Evolutionary conservation across 169 alveolate genomes (phyloP).

Genomic region (Babesia bigemina): DNA sequence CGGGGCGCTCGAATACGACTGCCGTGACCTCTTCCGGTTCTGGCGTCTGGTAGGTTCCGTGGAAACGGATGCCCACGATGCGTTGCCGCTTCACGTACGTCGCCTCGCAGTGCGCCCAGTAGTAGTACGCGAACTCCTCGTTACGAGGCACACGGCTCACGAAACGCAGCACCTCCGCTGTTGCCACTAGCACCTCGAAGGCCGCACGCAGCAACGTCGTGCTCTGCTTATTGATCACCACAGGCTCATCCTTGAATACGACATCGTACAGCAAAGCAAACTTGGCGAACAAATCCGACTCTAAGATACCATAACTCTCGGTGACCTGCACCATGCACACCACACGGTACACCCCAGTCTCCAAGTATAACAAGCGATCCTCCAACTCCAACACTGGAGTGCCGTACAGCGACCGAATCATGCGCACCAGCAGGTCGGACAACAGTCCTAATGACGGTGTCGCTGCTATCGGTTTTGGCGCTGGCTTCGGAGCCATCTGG

Average conservation of each 20-base stretch:
- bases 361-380: constrained; percentile 7
- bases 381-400: neutral
- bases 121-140: constrained; percentile 30
- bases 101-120: constrained; percentile 45
- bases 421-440: neutral
- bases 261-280: neutral
- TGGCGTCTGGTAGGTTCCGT: neutral
- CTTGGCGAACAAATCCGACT: neutral
- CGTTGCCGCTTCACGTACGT: neutral
- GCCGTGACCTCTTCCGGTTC: neutral
- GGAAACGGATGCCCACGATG: constrained; percentile 10
- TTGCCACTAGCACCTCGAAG: constrained; percentile 10
- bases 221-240: too few relatives aligned
- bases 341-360: constrained; percentile 2
- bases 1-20: constrained; percentile 9
- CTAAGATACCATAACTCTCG: constrained; percentile 26
- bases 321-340: constrained; percentile 23
- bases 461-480: neutral
- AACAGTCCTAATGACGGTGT: neutral
- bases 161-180: constrained; percentile 41
- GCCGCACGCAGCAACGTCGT: neutral
- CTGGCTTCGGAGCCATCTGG: too few relatives aligned
- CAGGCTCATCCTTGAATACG: too few relatives aligned
- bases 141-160: constrained; percentile 19
- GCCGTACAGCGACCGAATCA: neutral